Conservation (phyloP, 129 eudicot genomes). For the Flaveria robusta region DNA sequence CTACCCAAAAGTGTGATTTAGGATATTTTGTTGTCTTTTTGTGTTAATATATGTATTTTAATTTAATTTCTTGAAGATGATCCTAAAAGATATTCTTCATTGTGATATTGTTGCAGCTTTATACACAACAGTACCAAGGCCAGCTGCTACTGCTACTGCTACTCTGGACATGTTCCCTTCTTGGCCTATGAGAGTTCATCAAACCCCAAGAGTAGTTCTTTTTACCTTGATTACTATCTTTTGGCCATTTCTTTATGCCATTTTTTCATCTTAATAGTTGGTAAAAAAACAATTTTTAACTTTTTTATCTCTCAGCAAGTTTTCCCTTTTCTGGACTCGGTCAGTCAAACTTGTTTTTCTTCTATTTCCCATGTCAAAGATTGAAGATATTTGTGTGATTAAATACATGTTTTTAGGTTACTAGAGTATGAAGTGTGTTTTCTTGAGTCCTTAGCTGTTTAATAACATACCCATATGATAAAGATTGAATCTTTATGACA, state of each 20-base stretch:
- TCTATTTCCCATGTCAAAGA: slow-evolving; percentile 26
- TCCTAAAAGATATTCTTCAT: slow-evolving; percentile 49
- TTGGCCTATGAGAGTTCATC: slow-evolving; percentile 96
- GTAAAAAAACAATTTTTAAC: slow-evolving; percentile 32
- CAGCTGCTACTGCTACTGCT: slow-evolving; percentile 68
- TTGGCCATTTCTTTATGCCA: slow-evolving; percentile 34
- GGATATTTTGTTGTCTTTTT: background rate
- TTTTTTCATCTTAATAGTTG: slow-evolving; percentile 21
- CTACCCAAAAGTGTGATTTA: slow-evolving; percentile 32
- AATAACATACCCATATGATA: slow-evolving; percentile 14
- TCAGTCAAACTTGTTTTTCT: slow-evolving; percentile 24
- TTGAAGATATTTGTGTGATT: slow-evolving; percentile 19
- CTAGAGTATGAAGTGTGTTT: background rate
- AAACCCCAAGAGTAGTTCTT: slow-evolving; percentile 62
- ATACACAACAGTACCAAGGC: slow-evolving; percentile 60
- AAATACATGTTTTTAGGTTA: slow-evolving; percentile 20
- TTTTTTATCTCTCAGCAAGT: background rate
- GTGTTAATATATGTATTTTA: background rate
- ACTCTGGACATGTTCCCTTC: slow-evolving; percentile 99
- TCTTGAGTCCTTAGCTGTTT: background rate
- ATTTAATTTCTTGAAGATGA: slow-evolving; percentile 24
- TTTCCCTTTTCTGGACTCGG: slow-evolving; percentile 26
- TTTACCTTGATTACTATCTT: slow-evolving; percentile 33
- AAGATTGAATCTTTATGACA: slow-evolving; percentile 29
- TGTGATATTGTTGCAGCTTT: slow-evolving; percentile 86